Evolutionary conservation across 345 rosid genomes (phyloP).

Genomic region (Sisymbrium altissimum): DNA sequence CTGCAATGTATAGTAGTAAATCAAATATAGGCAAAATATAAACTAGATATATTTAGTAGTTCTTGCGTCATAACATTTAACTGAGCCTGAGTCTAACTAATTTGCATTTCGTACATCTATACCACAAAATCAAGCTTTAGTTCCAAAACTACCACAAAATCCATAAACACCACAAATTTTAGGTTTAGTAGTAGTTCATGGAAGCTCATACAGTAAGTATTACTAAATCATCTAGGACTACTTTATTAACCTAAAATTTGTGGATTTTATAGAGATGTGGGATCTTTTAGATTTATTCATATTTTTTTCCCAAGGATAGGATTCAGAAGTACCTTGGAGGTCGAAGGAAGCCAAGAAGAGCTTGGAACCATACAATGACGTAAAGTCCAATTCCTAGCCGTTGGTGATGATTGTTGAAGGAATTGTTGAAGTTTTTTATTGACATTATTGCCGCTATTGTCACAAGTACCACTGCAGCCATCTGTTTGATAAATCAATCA

Average conservation of each 20-base stretch:
- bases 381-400: conserved; percentile 64
- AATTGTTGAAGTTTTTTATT: conserved; percentile 66
- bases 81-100: background rate
- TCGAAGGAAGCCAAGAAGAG: conserved; percentile 54
- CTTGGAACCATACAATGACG: conserved; percentile 71
- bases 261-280: background rate
- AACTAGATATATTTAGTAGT: background rate
- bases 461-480: conserved; percentile 48
- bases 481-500: conserved; percentile 38
- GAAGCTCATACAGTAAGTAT: background rate
- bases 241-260: background rate
- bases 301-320: background rate
- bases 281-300: background rate
- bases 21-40: background rate
- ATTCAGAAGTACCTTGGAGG: conserved; percentile 54
- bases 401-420: conserved; percentile 76
- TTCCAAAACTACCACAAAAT: background rate
- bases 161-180: background rate
- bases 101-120: background rate
- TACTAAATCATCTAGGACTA: background rate
- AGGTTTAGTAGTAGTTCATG: background rate
- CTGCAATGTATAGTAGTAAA: conserved; percentile 33
- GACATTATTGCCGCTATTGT: conserved; percentile 74
- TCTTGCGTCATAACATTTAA: background rate
- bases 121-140: background rate